phyloP scores from a whole-genome alignment of 176 grass and related monocot genomes.

The Typha latifolia region DNA sequence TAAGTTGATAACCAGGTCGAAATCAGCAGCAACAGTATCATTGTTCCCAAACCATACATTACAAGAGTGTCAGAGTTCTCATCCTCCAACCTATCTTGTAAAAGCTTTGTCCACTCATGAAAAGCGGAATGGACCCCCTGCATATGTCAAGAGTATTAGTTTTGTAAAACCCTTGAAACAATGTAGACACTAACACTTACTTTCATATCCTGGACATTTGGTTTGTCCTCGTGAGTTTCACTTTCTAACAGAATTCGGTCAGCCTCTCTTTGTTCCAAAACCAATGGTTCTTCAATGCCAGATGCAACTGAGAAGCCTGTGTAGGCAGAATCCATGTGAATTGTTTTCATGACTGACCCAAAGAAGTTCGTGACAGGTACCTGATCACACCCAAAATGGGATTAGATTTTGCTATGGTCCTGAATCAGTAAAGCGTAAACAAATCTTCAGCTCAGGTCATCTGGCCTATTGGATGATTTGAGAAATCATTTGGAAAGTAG shows the following conservation, averaged over 20 bases:
- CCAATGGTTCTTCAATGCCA: constrained; percentile 17
- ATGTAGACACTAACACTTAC: constrained; percentile 19
- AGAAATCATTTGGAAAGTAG: neutral
- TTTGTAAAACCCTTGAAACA: constrained; percentile 13
- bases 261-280: constrained; percentile 15
- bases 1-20: constrained; percentile 81
- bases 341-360: constrained; percentile 97
- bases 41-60: constrained; percentile 59
- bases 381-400: constrained; percentile 24
- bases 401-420: neutral
- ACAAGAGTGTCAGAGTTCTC: constrained; percentile 57
- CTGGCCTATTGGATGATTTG: neutral
- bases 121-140: constrained; percentile 43
- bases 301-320: constrained; percentile 38
- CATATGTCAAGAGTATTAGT: constrained; percentile 32
- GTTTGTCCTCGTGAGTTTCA: constrained; percentile 29
- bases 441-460: neutral
- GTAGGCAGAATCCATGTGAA: constrained; percentile 79
- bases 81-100: constrained; percentile 42
- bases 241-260: constrained; percentile 31
- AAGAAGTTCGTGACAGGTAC: constrained; percentile 98
- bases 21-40: constrained; percentile 62
- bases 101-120: constrained; percentile 48
- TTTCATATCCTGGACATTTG: constrained; percentile 33
- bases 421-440: constrained; percentile 14